Evolutionary conservation across 495 filamentous ascomycete species (phyloP).

Genomic region (Lasiosphaeris hirsuta): DNA sequence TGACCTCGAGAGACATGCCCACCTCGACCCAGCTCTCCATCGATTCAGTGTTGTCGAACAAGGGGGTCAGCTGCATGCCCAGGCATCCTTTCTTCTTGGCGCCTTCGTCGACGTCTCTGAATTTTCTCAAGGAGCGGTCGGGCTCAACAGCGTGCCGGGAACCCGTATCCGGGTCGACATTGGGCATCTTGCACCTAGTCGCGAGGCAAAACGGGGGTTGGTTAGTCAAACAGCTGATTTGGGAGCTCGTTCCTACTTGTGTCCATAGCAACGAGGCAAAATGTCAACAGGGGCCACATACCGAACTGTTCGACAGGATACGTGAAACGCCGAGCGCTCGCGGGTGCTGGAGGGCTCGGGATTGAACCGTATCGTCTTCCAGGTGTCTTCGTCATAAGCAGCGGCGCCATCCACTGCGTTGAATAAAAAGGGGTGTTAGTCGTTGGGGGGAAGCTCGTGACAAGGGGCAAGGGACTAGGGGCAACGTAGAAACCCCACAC

Average conservation of each 20-base stretch:
- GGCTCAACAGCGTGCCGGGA: constrained; percentile 69
- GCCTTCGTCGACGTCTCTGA: constrained; percentile 72
- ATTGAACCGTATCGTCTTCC: constrained; percentile 70
- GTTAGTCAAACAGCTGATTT: no score
- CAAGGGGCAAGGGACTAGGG: neutral
- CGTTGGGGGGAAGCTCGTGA: neutral
- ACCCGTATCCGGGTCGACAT: constrained; percentile 73
- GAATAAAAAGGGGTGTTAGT: neutral
- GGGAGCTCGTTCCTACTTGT: no score
- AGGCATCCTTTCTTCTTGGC: constrained; percentile 67
- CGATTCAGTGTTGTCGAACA: constrained; percentile 37
- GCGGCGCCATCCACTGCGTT: constrained; percentile 35
- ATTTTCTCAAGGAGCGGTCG: constrained; percentile 64
- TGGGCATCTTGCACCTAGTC: constrained; percentile 73
- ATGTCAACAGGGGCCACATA: constrained; percentile 22
- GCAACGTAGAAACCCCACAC: neutral
- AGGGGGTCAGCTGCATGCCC: constrained; percentile 78
- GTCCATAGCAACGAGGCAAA: neutral
- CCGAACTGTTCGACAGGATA: constrained; percentile 67
- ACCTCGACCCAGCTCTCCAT: constrained; percentile 43
- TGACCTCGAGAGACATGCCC: constrained; percentile 41
- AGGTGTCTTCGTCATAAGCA: constrained; percentile 64
- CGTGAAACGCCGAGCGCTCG: constrained; percentile 41
- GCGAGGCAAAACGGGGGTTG: neutral
- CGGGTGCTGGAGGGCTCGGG: constrained; percentile 27